Evolutionary conservation across 495 filamentous ascomycete genomes (phyloP), one percentile per base, ranked within the genome.

Genomic region (Bathelium albidoporum): DNA sequence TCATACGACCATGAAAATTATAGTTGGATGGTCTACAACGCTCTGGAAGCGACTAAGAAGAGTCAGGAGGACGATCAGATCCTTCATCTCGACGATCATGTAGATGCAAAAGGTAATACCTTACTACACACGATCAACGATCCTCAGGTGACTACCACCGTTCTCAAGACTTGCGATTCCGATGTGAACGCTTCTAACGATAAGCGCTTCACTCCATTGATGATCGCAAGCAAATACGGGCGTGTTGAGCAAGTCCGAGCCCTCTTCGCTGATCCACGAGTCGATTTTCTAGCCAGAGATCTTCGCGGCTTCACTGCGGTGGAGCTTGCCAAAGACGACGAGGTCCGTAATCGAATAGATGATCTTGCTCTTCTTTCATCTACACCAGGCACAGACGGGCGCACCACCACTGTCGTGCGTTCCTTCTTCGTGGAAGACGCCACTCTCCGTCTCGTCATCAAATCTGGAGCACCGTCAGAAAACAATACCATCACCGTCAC

Each of bases 201-300:
- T 70, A 96, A 91, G 78, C 87, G 81, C 58, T 97, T 97, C 69
- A 99, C 95, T 0, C 85, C 95, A 0, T 77, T 99, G 59, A 99
- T 99, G 95, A 89, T 97, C 62, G 93, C 92, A n/a, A 96, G 91
- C 79, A 99, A 99, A 75, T 99, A 96, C 69, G 94, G 93, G 28
- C 84, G 95, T 53, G 87, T 95, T 20, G 94, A 97, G 65, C 88
- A 92, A 80, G 93, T 99, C 7, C 83, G 91, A 62, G 86, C 86
- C 18, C 79, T 99, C 14, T 97, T 96, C 71, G 81, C 84, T 58
- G 95, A 97, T 72, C 81, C 89, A 18, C 79, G 95, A 62, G 91
- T 97, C 4, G 95, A 99, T 72, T 76, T 90, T 1, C 82, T 85
- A 36, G 84, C 91, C 29, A 91, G 88, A 71, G 95, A 99, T 67